Evolutionary conservation across 768 basidiomycete genomes (phyloP).

Genomic region (Podaxis sp.): DNA sequence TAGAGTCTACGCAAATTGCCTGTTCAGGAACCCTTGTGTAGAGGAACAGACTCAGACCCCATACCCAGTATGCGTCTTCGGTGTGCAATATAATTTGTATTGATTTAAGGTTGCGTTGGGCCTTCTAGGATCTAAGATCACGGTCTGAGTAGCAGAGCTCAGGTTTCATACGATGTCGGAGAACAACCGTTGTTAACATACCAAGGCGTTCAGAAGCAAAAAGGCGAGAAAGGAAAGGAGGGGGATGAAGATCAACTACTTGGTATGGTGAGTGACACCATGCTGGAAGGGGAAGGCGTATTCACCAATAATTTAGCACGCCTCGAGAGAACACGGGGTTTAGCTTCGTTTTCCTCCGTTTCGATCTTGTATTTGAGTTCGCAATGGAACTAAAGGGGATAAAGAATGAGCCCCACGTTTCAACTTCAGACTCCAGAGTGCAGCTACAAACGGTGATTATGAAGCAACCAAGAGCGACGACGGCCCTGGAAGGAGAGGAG

Average conservation of each 20-base stretch:
- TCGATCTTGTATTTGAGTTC: background rate
- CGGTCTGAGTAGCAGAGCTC: background rate
- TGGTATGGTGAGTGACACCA: background rate
- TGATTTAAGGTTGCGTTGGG: background rate
- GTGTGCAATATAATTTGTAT: slow-evolving; percentile 6
- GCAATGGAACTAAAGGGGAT: background rate
- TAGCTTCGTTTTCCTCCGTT: background rate
- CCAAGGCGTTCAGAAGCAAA: slow-evolving; percentile 6
- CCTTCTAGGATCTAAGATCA: background rate
- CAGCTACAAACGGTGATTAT: background rate
- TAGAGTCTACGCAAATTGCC: background rate
- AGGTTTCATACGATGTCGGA: background rate
- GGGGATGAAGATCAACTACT: background rate
- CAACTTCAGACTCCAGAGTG: background rate
- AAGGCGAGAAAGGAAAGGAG: slow-evolving; percentile 5
- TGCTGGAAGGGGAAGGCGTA: no score
- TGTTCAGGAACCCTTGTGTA: background rate
- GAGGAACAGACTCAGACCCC: background rate
- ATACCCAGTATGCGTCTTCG: slow-evolving; percentile 10
- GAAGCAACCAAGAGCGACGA: slow-evolving; percentile 9
- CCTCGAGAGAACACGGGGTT: background rate
- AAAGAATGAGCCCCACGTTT: background rate
- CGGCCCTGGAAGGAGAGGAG: background rate
- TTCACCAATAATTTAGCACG: background rate
- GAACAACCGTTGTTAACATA: background rate